phyloP scores from a whole-genome alignment of 108 stramenopile genomes.

The Skeletonema costatum region DNA sequence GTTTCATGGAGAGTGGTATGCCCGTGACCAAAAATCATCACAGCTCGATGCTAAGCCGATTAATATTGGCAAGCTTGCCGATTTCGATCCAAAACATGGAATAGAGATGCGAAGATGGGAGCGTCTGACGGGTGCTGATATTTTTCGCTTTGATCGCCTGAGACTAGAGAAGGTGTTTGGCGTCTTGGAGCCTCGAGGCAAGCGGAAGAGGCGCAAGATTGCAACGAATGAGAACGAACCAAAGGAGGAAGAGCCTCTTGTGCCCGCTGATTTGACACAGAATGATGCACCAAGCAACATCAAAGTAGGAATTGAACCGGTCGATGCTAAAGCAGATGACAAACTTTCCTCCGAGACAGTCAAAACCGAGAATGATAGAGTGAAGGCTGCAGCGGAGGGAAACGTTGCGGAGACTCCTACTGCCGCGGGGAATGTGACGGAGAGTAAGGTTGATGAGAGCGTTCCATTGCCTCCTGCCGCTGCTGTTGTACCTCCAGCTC shows the following conservation, averaged over 20 bases:
- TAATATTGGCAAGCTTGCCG: conserved; percentile 1
- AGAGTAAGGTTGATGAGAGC: background rate
- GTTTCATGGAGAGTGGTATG: conserved; percentile 63
- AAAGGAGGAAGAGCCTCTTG: background rate
- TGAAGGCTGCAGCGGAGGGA: background rate
- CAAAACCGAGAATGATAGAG: background rate
- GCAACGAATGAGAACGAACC: background rate
- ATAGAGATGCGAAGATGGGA: background rate
- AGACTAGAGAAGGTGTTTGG: background rate
- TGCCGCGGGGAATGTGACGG: background rate
- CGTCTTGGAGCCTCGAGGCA: background rate
- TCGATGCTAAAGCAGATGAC: background rate
- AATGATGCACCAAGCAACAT: background rate
- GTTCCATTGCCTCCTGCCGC: background rate
- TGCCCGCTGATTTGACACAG: background rate
- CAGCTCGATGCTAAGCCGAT: conserved; percentile 1
- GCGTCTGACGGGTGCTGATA: background rate
- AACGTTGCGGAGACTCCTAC: background rate
- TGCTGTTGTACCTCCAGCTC: background rate
- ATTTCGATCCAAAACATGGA: background rate
- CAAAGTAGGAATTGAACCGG: background rate
- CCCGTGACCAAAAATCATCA: conserved; percentile 23
- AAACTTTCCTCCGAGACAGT: background rate
- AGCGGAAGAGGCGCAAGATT: background rate
- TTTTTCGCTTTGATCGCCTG: background rate